These are phyloP conservation scores for Chlamydomonas applanata DNA, from an alignment of 139 green algal species.

Conservation along the genomic window DNA sequence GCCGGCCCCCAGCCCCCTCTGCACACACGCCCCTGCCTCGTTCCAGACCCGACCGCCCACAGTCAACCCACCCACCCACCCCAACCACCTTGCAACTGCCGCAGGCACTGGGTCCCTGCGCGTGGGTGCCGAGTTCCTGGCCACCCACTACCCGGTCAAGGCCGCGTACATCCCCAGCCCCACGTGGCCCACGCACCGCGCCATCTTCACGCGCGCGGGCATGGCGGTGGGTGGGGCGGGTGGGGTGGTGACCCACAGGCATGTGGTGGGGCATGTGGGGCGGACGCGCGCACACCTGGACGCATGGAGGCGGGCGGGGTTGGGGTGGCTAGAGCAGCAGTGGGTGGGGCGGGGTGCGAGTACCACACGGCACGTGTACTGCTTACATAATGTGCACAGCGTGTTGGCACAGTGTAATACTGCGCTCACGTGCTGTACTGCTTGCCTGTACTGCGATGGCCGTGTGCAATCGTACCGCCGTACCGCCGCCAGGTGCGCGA, in stretches of 20 bases:
- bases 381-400: too few species aligned
- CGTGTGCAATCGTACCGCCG: not conserved
- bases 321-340: not conserved
- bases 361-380: not conserved
- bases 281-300: too few species aligned
- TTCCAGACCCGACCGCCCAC: not conserved
- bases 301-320: too few species aligned
- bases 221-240: conserved; percentile 43
- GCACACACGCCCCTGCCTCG: not conserved
- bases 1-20: too few species aligned
- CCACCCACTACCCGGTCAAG: conserved; percentile 51
- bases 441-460: not conserved
- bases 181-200: conserved; percentile 82
- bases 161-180: conserved; percentile 74
- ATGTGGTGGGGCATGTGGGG: too few species aligned
- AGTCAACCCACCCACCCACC: not conserved
- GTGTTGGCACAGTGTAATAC: too few species aligned
- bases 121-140: conserved; percentile 76
- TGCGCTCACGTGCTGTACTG: not conserved
- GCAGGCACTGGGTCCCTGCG: conserved; percentile 73
- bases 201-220: conserved; percentile 74
- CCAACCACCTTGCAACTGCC: not conserved
- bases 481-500: conserved; percentile 25
- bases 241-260: too few species aligned
- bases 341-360: not conserved